These are phyloP conservation scores for Lentinula sp. DNA, from an alignment of 768 basidiomycete species.

Conservation along the genomic window DNA sequence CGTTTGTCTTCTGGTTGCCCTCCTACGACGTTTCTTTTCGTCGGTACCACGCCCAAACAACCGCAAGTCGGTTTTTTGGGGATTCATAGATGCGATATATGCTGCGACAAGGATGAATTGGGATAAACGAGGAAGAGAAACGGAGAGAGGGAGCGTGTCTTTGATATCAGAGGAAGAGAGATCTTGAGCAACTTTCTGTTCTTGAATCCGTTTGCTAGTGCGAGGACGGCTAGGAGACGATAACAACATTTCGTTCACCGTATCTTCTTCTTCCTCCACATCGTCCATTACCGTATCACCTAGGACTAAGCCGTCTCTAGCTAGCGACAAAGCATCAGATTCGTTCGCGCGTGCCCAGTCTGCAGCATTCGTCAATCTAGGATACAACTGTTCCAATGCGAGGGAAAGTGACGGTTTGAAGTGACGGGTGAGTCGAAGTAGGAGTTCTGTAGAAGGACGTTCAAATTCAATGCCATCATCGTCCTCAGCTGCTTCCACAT, in stretches of 20 bases:
- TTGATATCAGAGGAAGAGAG: not conserved
- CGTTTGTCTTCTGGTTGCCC: slow-evolving; percentile 28
- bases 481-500: slow-evolving; percentile 15
- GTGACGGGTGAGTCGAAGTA: slow-evolving; percentile 57
- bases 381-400: slow-evolving; percentile 64
- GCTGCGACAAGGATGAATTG: slow-evolving; percentile 73
- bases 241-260: not conserved
- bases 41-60: slow-evolving; percentile 77
- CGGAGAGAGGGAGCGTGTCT: slow-evolving; percentile 16
- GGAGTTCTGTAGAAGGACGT: slow-evolving; percentile 48
- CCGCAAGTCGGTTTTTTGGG: slow-evolving; percentile 69
- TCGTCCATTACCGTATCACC: not conserved
- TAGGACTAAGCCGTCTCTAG: not conserved
- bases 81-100: slow-evolving; percentile 83
- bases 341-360: slow-evolving; percentile 56
- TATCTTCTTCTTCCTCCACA: slow-evolving; percentile 8
- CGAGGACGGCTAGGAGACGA: slow-evolving; percentile 3
- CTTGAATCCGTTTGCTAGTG: not conserved
- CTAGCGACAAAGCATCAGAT: slow-evolving; percentile 2
- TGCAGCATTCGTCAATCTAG: slow-evolving; percentile 56
- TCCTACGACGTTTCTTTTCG: slow-evolving; percentile 54
- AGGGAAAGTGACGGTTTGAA: slow-evolving; percentile 58
- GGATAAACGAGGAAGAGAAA: slow-evolving; percentile 55
- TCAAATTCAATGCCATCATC: slow-evolving; percentile 20
- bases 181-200: not conserved